phyloP scores from a whole-genome alignment of 192 early-diverging fungal genomes.

The Podila minutissima region DNA sequence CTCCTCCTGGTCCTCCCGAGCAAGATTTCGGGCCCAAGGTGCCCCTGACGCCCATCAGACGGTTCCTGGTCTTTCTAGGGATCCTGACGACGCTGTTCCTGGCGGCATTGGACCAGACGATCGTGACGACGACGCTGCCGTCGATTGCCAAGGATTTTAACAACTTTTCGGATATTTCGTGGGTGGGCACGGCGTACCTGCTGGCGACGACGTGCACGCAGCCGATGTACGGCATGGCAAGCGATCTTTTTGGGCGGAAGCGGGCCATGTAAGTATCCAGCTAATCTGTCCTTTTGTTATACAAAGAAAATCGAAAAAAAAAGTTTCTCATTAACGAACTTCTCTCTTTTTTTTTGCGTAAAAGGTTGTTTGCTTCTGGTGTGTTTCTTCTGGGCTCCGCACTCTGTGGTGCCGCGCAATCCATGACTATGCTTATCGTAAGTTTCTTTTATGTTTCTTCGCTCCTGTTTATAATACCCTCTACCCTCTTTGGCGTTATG shows the following conservation, averaged over 20 bases:
- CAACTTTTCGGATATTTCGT: constrained; percentile 70
- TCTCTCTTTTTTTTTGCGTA: not conserved
- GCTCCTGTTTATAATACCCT: not conserved
- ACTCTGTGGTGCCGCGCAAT: constrained; percentile 68
- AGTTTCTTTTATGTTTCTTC: constrained; percentile 12
- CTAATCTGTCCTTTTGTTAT: not conserved
- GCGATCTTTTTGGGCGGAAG: constrained; percentile 33
- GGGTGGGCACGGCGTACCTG: constrained; percentile 80
- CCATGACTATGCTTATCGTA: constrained; percentile 65
- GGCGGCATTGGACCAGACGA: constrained; percentile 65
- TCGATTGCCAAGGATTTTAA: constrained; percentile 64
- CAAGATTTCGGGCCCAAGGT: constrained; percentile 44
- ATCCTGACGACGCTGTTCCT: constrained; percentile 60
- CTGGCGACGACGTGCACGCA: constrained; percentile 56
- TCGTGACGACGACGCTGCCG: constrained; percentile 68
- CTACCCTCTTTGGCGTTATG: too few species aligned
- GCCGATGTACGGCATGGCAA: constrained; percentile 37
- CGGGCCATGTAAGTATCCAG: constrained; percentile 29
- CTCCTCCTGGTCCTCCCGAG: not conserved
- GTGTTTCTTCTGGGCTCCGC: constrained; percentile 75
- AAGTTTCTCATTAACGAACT: not conserved
- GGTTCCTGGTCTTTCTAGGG: constrained; percentile 30
- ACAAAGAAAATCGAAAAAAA: not conserved
- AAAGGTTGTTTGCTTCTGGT: constrained; percentile 36
- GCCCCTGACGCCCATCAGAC: constrained; percentile 23